Conservation (phyloP, 768 basidiomycete species). For the Lepiota brunneoincarnata region DNA sequence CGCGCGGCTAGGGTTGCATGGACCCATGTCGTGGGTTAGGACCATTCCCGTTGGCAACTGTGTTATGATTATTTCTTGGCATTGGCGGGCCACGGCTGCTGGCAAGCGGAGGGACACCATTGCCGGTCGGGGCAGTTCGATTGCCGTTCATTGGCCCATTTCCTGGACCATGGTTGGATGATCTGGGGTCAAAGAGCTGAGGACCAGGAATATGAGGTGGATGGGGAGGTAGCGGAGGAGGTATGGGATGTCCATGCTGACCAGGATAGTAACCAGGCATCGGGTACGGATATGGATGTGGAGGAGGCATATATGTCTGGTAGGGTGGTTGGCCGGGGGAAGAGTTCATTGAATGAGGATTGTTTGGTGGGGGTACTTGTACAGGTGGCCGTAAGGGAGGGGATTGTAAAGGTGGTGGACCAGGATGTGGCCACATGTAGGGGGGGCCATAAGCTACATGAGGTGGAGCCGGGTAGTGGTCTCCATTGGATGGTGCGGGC, state of each 20-base stretch:
- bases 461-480: slow-evolving; percentile 14
- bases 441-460: slow-evolving; percentile 12
- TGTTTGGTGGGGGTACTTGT: slow-evolving; percentile 12
- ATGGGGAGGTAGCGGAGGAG: slow-evolving; percentile 16
- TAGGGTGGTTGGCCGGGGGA: slow-evolving; percentile 18
- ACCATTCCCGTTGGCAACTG: slow-evolving; percentile 25
- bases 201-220: slow-evolving; percentile 2
- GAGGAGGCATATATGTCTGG: slow-evolving; percentile 17
- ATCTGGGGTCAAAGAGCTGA: slow-evolving; percentile 2
- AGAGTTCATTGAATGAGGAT: slow-evolving; percentile 10
- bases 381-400: slow-evolving; percentile 13
- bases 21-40: slow-evolving; percentile 28
- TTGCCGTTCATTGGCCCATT: slow-evolving; percentile 20
- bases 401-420: slow-evolving; percentile 13
- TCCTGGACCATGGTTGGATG: slow-evolving; percentile 18
- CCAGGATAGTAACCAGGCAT: slow-evolving; percentile 18
- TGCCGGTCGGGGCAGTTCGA: slow-evolving; percentile 17
- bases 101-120: slow-evolving; percentile 23
- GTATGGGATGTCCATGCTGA: slow-evolving; percentile 14
- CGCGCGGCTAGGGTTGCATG: slow-evolving; percentile 38
- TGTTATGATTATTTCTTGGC: slow-evolving; percentile 18
- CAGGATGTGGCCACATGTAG: slow-evolving; percentile 15
- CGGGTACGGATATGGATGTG: slow-evolving; percentile 17
- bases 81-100: slow-evolving; percentile 30
- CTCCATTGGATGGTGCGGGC: slow-evolving; percentile 13